A percentile compares a stretch with the other conserved stretches of the same genome.
Evolutionary conservation across 768 basidiomycete species (phyloP).

Genomic region (Lactarius hatsudake): DNA sequence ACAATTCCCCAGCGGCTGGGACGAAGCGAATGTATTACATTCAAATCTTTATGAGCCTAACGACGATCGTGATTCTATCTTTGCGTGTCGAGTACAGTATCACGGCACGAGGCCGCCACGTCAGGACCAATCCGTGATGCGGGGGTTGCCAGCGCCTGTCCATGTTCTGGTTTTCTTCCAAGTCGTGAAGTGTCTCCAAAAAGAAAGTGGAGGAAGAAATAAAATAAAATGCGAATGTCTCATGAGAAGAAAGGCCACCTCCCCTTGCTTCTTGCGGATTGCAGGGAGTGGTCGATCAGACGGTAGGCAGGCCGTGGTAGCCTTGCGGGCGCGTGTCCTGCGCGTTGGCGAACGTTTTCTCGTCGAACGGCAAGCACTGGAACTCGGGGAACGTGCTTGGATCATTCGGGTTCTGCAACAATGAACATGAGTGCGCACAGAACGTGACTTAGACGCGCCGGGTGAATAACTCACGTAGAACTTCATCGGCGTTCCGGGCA

Average conservation of each 20-base stretch:
- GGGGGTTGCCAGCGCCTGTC: too few species aligned
- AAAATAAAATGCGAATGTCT: neutral
- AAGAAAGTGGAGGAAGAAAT: neutral
- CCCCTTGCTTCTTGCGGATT: neutral
- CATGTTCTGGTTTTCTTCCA: too few species aligned
- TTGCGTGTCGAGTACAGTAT: too few species aligned
- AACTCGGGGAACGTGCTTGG: conserved; percentile 12
- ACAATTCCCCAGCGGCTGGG: too few species aligned
- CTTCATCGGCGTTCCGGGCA: conserved; percentile 2
- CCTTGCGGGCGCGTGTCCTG: neutral
- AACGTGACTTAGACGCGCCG: neutral
- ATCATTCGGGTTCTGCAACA: conserved; percentile 15
- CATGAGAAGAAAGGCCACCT: neutral
- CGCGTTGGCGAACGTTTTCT: neutral
- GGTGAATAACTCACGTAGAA: conserved; percentile 10
- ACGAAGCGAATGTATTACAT: too few species aligned
- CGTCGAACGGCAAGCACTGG: neutral
- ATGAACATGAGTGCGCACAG: neutral
- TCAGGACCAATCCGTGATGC: too few species aligned
- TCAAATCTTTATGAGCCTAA: too few species aligned
- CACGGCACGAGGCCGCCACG: too few species aligned
- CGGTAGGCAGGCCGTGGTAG: conserved; percentile 8
- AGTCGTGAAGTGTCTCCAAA: too few species aligned
- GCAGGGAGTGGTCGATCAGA: neutral
- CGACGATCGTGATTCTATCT: too few species aligned